These are phyloP conservation scores for Lactifluus pinguis DNA, from an alignment of 768 basidiomycete species.

Conservation along the genomic window DNA sequence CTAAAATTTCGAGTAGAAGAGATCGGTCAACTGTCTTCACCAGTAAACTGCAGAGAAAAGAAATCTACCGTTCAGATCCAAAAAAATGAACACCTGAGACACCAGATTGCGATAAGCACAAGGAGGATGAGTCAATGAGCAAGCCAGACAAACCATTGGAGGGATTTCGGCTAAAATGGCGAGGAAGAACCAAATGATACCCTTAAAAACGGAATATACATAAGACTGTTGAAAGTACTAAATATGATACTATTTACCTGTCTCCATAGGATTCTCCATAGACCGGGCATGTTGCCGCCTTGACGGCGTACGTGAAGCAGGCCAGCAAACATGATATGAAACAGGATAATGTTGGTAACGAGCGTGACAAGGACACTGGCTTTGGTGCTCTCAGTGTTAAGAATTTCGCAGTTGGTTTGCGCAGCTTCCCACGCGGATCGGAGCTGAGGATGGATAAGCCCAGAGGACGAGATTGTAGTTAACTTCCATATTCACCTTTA, in stretches of 20 bases:
- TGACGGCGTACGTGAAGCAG: not conserved
- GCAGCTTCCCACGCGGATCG: not conserved
- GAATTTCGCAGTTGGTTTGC: not conserved
- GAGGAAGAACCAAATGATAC: not conserved
- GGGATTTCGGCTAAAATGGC: not conserved
- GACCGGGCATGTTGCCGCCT: not conserved
- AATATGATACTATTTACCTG: not conserved
- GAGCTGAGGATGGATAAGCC: not conserved
- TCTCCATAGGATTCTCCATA: not conserved
- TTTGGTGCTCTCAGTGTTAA: not conserved
- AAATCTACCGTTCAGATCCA: not conserved
- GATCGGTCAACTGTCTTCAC: not conserved
- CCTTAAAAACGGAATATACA: not conserved
- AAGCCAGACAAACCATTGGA: not conserved
- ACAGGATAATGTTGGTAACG: not conserved
- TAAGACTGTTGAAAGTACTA: not conserved
- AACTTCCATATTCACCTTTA: not conserved
- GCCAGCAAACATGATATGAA: constrained; percentile 1
- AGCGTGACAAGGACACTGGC: not conserved
- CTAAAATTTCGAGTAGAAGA: not conserved
- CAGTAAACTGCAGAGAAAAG: not conserved
- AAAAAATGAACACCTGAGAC: not conserved
- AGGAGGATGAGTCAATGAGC: not conserved
- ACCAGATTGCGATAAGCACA: not conserved
- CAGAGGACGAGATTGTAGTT: not conserved